Evolutionary conservation across 2,329 filamentous ascomycete species (phyloP), one percentile per base, ranked within the genome.

Genomic region (Aureobasidium sp.): DNA sequence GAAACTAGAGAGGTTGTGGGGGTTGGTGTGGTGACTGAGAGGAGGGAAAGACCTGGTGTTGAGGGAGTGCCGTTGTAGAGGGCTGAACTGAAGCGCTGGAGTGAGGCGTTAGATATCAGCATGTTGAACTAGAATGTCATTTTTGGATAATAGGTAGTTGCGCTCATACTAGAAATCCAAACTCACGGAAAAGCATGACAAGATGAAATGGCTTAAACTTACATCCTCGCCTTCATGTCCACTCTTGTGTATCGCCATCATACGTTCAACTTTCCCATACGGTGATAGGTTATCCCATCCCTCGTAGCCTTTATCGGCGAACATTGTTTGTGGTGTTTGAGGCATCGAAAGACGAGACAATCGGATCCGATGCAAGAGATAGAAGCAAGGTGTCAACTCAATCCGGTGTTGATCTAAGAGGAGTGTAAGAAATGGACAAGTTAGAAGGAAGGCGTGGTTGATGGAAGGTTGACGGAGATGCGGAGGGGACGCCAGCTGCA

Each of bases 141-240:
- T n/a, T n/a, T n/a, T n/a, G n/a, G n/a, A n/a, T n/a, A n/a, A n/a
- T n/a, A n/a, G n/a, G n/a, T n/a, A n/a, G n/a, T n/a, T n/a, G n/a
- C n/a, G n/a, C n/a, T n/a, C n/a, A n/a, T n/a, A n/a, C n/a, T n/a
- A n/a, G n/a, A n/a, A n/a, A n/a, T n/a, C n/a, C n/a, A n/a, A n/a
- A n/a, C n/a, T n/a, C n/a, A n/a, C n/a, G n/a, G n/a, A n/a, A n/a
- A n/a, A n/a, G n/a, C n/a, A n/a, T n/a, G n/a, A n/a, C n/a, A n/a
- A n/a, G n/a, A n/a, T n/a, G n/a, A n/a, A n/a, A n/a, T n/a, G n/a
- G n/a, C n/a, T n/a, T n/a, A n/a, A n/a, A n/a, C 60, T 54, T 18
- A 64, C 60, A 20, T 64, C 60, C 42, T 64, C 50, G 6, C 40
- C 60, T 47, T 55, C 40, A 25, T 64, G 48, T 13, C 50, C 50